These are phyloP conservation scores for Rosa rugosa DNA, from an alignment of 306 rosid species.

Conservation along the genomic window DNA sequence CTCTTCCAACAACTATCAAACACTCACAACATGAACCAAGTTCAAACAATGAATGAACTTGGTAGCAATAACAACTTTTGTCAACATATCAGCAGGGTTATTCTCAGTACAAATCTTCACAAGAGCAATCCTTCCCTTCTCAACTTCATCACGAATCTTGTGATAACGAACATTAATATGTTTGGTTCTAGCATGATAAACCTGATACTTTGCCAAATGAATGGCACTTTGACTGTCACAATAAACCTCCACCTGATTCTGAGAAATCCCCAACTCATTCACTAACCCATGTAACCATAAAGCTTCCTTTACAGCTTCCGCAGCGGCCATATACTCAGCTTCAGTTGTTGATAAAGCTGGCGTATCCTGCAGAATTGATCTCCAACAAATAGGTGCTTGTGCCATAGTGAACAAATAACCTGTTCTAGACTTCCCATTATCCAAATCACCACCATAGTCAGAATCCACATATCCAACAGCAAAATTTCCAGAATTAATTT, in stretches of 20 bases:
- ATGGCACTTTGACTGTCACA: slow-evolving; percentile 1
- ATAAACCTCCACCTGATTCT: neutral
- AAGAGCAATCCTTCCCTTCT: neutral
- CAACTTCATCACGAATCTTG: neutral
- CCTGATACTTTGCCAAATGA: neutral
- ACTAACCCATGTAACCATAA: neutral
- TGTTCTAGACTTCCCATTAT: neutral
- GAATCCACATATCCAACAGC: neutral
- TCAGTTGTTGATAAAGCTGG: neutral
- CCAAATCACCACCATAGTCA: slow-evolving; percentile 1
- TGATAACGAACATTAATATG: neutral
- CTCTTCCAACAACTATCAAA: neutral
- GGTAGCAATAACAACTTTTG: neutral
- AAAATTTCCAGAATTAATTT: neutral
- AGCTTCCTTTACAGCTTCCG: neutral
- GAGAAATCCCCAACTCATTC: neutral
- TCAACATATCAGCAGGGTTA: neutral
- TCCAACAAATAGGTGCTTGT: neutral
- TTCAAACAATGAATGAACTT: neutral
- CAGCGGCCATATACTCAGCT: neutral
- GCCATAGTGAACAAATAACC: neutral
- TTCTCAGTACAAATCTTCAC: neutral
- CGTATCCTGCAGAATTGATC: neutral
- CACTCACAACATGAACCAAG: neutral
- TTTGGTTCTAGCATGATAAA: neutral